Base-by-base conservation (phyloP, 352 stramenopile genomes). In the Thraustochytrium sp. region DNA sequence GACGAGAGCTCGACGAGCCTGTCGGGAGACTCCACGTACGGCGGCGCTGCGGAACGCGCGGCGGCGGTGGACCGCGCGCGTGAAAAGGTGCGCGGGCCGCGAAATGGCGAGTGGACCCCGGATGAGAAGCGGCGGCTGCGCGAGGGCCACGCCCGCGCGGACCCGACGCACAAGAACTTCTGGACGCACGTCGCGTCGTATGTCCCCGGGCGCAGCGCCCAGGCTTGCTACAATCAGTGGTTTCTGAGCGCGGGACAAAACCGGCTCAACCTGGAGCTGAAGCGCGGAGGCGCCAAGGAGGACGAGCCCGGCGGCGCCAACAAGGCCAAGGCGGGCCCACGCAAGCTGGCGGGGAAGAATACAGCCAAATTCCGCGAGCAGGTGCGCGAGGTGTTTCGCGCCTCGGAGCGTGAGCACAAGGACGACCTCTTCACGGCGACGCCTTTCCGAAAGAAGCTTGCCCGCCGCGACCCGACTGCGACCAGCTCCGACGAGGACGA, bases 221-320 rank as follows among this genome's bases (percentile, higher is more conserved):
- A 80, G 46, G 26, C 76, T 11, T 80, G 68, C 46, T 80, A 80
- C 34, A 80, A 80, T 37, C 68, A 80, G 49, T 80, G 68, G 68
- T 80, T 55, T 75, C 40, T 55, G 18, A 62, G 46, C 40, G 26
- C 59, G 16, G 46, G 36, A 13, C 59, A 72, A 1, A 31, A 21
- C 1, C 34, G 40, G 29, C 46, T 31, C 11, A 31, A 21, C 8
- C 9, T 72, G 42, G 59, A 72, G 1, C 23, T 72, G 8, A 72
- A 72, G 36, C 59, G 59, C 16, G 23, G 29, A 36, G 38, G 62
- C 34, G 21, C 13, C 16, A 3, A 9, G 16, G 36, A 18, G 9
- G 36, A 49, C 40, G 21, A 46, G 3, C 36, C 42, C 37, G 23
- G 23, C 9, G 16, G 11, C 65, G 29, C 16, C 13, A 80, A 21